A percentile compares a stretch with the other conserved stretches of the same genome.
Evolutionary conservation across 164 flowering plant genomes (phyloP).

Genomic region (Chloranthus sessilifolius): DNA sequence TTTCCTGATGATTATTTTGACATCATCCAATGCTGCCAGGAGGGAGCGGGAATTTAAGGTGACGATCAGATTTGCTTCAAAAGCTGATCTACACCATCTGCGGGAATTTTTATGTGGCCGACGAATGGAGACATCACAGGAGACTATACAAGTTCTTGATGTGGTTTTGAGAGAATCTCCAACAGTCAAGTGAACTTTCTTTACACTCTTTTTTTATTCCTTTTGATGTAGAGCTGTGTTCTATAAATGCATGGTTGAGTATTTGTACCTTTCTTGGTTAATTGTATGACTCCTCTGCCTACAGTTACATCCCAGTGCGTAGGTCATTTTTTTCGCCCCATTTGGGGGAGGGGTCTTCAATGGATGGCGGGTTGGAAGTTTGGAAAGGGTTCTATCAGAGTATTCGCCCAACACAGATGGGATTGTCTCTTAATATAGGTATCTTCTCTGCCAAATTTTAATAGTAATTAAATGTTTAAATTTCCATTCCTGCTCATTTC

Average conservation of each 20-base stretch:
- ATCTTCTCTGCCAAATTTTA: conserved; percentile 3
- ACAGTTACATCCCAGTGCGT: conserved; percentile 43
- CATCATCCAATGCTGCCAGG: conserved; percentile 26
- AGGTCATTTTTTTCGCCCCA: conserved; percentile 46
- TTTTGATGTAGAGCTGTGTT: no score
- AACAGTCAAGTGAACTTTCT: conserved; percentile 23
- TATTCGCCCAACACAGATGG: conserved; percentile 84
- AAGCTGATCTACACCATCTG: conserved; percentile 43
- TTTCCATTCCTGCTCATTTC: neutral
- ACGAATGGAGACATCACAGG: conserved; percentile 55
- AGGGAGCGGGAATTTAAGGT: conserved; percentile 58
- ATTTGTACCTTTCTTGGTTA: no score
- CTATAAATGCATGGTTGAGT: neutral
- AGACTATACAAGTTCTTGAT: conserved; percentile 65
- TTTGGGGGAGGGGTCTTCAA: conserved; percentile 26
- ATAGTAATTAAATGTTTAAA: neutral
- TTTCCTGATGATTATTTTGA: neutral
- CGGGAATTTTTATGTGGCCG: conserved; percentile 36
- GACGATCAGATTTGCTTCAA: conserved; percentile 46
- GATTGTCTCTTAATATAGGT: conserved; percentile 77
- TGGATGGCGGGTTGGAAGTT: conserved; percentile 61
- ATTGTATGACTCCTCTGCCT: neutral
- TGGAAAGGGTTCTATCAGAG: conserved; percentile 81
- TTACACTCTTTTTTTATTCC: neutral
- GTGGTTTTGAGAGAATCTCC: conserved; percentile 55